Conservation (phyloP, 2,329 filamentous ascomycete genomes). For the Penicillium sp. region DNA sequence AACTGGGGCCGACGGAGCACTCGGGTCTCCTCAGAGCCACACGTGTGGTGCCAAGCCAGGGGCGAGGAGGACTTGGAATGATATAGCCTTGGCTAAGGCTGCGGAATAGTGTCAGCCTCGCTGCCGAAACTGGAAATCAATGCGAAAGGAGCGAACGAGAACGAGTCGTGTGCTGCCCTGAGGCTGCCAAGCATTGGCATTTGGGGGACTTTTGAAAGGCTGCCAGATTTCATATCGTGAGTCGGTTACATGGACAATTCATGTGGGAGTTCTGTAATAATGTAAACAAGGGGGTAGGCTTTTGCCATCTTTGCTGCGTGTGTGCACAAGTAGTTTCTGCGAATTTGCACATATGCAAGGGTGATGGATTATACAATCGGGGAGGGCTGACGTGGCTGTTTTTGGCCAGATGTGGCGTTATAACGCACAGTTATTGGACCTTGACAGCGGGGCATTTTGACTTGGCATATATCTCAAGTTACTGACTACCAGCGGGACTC, state of each 20-base stretch:
- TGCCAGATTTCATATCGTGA: neutral
- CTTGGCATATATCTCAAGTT: neutral
- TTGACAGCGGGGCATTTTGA: neutral
- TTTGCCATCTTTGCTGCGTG: neutral
- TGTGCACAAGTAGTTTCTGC: neutral
- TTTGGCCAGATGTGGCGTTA: neutral
- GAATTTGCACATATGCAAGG: neutral
- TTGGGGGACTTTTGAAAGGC: neutral
- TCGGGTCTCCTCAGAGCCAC: neutral
- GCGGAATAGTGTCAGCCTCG: neutral
- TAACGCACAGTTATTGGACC: neutral
- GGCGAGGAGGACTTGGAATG: neutral
- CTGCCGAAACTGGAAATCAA: neutral
- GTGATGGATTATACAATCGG: neutral
- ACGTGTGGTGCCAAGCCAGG: slow-evolving; percentile 2
- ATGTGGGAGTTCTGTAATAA: no score
- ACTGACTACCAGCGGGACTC: no score
- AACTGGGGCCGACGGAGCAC: neutral
- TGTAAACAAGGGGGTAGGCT: neutral
- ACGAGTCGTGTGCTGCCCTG: neutral
- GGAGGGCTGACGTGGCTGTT: neutral
- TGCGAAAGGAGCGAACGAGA: neutral
- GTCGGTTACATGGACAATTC: no score
- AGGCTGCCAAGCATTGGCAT: neutral
- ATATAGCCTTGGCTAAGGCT: neutral